These are phyloP conservation scores for Hanseniaspora gamundiae DNA, from an alignment of 1,139 yeast genomes.

Conservation along the genomic window DNA sequence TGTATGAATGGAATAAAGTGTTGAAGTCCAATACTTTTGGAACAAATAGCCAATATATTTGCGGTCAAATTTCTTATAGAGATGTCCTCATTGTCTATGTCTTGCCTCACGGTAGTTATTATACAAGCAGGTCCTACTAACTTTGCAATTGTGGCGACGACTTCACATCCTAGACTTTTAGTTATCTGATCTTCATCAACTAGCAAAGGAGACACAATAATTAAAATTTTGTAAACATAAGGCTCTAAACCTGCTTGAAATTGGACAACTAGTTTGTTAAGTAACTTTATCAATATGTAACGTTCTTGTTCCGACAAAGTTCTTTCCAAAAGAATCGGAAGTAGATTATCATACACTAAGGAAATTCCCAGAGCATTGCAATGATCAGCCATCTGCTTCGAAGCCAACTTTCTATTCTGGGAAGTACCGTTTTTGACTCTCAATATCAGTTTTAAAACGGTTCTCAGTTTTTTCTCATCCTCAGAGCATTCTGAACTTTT, in stretches of 20 bases:
- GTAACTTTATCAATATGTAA: constrained; percentile 64
- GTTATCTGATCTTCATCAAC: constrained; percentile 69
- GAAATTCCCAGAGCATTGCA: constrained; percentile 61
- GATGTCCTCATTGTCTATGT: constrained; percentile 75
- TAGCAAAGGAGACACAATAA: constrained; percentile 67
- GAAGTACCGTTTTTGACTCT: constrained; percentile 73
- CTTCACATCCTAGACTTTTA: constrained; percentile 69
- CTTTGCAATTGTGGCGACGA: constrained; percentile 59
- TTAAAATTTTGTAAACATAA: constrained; percentile 56
- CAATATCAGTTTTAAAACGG: constrained; percentile 51
- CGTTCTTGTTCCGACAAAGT: constrained; percentile 73
- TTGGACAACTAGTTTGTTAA: constrained; percentile 56
- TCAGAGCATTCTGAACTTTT: constrained; percentile 29
- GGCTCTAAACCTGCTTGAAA: constrained; percentile 61
- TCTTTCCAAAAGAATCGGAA: constrained; percentile 67
- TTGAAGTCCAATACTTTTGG: constrained; percentile 66
- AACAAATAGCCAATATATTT: constrained; percentile 74
- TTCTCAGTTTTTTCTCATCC: constrained; percentile 48
- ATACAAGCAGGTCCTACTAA: constrained; percentile 77
- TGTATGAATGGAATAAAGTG: constrained; percentile 63
- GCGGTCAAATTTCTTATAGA: constrained; percentile 69
- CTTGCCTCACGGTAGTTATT: constrained; percentile 68
- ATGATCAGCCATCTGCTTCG: constrained; percentile 54
- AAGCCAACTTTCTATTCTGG: constrained; percentile 51
- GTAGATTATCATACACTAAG: constrained; percentile 49